Evolutionary conservation across 2,329 filamentous ascomycete species (phyloP).

Genomic region (Chrysoporthe cubensis): DNA sequence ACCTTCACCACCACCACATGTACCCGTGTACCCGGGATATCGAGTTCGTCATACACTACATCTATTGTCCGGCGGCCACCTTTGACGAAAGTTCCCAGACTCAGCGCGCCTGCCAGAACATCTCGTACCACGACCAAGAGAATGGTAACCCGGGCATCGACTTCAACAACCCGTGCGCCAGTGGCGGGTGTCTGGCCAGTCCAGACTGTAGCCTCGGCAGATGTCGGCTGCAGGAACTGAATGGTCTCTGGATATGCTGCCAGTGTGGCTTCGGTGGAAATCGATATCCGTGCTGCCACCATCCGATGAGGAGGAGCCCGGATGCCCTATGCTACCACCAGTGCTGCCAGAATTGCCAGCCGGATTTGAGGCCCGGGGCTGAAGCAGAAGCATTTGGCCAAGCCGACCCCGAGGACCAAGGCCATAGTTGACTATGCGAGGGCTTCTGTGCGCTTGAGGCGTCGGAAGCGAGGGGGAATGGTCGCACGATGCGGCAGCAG

Average conservation of each 20-base stretch:
- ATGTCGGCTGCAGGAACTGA: slow-evolving; percentile 54
- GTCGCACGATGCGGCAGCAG: background rate
- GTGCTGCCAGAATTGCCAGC: slow-evolving; percentile 50
- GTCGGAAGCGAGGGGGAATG: slow-evolving; percentile 15
- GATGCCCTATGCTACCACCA: slow-evolving; percentile 57
- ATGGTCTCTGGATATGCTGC: slow-evolving; percentile 55
- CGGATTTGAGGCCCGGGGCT: slow-evolving; percentile 35
- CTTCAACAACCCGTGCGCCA: slow-evolving; percentile 48
- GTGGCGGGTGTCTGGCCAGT: slow-evolving; percentile 50
- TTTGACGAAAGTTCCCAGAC: slow-evolving; percentile 36
- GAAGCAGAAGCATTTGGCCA: slow-evolving; percentile 14
- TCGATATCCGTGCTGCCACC: slow-evolving; percentile 48
- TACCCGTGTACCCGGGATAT: slow-evolving; percentile 47
- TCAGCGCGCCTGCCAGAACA: slow-evolving; percentile 36
- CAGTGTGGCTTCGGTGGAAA: slow-evolving; percentile 52
- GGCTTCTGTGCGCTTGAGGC: slow-evolving; percentile 6
- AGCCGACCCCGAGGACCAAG: slow-evolving; percentile 4
- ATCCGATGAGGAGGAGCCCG: slow-evolving; percentile 49
- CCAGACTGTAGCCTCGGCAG: slow-evolving; percentile 51
- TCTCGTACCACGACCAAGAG: slow-evolving; percentile 38
- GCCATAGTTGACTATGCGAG: slow-evolving; percentile 1
- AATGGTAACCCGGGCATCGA: slow-evolving; percentile 36
- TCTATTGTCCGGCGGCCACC: slow-evolving; percentile 46
- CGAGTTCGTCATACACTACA: slow-evolving; percentile 48
- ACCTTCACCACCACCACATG: slow-evolving; percentile 56